Evolutionary conservation across 176 grass and related monocot genomes (phyloP), one percentile per base, ranked within the genome.

Genomic region (Phoenix dactylifera): DNA sequence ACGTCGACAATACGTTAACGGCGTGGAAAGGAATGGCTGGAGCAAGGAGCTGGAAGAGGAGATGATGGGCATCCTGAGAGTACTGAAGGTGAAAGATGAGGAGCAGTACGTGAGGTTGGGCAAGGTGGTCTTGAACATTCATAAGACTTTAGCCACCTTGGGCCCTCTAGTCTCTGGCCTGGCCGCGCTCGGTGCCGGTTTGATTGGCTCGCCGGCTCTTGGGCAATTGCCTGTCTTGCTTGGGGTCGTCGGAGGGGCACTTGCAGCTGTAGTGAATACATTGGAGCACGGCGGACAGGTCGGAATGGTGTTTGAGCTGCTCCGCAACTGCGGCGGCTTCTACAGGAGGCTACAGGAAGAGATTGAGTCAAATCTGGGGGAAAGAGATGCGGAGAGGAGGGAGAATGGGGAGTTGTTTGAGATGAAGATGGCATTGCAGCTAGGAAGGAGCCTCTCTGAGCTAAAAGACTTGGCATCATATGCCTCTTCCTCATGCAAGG

Each of bases 261-360:
- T 81, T 22, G 83, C 77, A 4, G 77, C 78, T 0, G 71, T 55
- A 3, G 66, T 39, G 57, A 82, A 87, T 71, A 87, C 78, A n/a
- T 16, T 78, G 18, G 84, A 87, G 66, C 78, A 87, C 25, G 78
- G 74, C 0, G 78, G 66, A 7, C 74, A 87, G 73, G 59, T 82
- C 3, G 84, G 84, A 18, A 87, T 87, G 84, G 39, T 87, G 71
- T 87, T 87, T 74, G 84, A 87, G 84, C 57, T 87, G 48, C 19
- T 32, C 18, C 74, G 71, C 3, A 87, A 87, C 74, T 66, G 61
- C 56, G 74, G 75, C 4, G 75, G 81, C 0, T 76, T 60, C 68
- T 87, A 83, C 75, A 68, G 52, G 17, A 72, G 71, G 76, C 9
- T 87, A 17, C 60, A 79, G 54, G 79, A 83, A 71, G 85, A 83